Conservation (phyloP, 1,139 yeast genomes). For the Hemisphaericaspora subhashii region DNA sequence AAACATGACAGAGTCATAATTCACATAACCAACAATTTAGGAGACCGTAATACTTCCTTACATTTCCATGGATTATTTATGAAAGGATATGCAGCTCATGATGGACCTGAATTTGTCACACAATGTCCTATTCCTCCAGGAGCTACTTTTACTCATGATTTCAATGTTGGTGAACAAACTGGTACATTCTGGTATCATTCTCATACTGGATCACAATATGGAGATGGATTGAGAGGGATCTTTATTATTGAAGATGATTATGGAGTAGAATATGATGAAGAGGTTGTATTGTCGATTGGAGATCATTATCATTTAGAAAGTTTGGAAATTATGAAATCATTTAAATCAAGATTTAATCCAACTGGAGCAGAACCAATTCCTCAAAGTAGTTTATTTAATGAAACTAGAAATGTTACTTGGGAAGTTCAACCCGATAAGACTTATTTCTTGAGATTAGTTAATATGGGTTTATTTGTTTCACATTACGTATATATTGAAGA, state of each 20-base stretch:
- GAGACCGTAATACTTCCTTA: constrained; percentile 55
- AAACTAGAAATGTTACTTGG: constrained; percentile 59
- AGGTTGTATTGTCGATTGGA: constrained; percentile 52
- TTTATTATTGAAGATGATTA: constrained; percentile 65
- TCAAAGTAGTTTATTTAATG: constrained; percentile 62
- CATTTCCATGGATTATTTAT: constrained; percentile 81
- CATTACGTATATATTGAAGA: constrained; percentile 69
- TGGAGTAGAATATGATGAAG: constrained; percentile 61
- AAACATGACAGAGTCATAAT: constrained; percentile 62
- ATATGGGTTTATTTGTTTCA: constrained; percentile 70
- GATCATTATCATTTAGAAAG: constrained; percentile 76
- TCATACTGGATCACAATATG: constrained; percentile 74
- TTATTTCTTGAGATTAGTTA: constrained; percentile 61
- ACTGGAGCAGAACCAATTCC: constrained; percentile 86
- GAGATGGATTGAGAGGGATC: constrained; percentile 77
- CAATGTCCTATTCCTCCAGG: constrained; percentile 79
- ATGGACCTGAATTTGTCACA: constrained; percentile 75
- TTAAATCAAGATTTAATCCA: constrained; percentile 66
- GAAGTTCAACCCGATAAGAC: constrained; percentile 60
- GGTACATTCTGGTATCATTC: constrained; percentile 86
- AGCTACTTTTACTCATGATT: constrained; percentile 60
- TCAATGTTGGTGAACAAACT: constrained; percentile 61
- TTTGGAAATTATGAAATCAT: constrained; percentile 39
- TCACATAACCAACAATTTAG: constrained; percentile 58
- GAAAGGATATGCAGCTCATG: constrained; percentile 61